Conservation (phyloP, 2,329 filamentous ascomycete species). For the Epichloe bromicola region DNA sequence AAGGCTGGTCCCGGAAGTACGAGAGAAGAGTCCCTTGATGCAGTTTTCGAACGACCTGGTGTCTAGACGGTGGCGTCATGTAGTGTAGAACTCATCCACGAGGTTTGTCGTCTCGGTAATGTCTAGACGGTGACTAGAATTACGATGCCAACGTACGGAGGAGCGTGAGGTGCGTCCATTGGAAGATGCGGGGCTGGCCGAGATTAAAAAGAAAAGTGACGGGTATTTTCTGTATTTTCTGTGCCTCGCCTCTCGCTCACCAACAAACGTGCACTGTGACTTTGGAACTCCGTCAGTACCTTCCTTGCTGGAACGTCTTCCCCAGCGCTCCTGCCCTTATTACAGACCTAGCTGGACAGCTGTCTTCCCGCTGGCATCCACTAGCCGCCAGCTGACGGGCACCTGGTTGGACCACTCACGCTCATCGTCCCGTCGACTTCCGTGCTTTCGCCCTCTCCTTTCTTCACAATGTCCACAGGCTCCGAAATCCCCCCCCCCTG, state of each 20-base stretch:
- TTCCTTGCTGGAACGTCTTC: background rate
- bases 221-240: no score
- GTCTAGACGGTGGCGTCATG: no score
- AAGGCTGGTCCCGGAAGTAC: no score
- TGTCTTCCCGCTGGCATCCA: background rate
- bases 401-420: conserved; percentile 4
- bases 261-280: background rate
- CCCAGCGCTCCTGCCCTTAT: background rate
- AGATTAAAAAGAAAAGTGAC: background rate
- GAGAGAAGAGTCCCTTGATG: no score
- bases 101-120: no score
- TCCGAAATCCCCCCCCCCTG: conserved; percentile 11
- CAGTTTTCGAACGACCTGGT: no score
- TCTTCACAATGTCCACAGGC: conserved; percentile 4
- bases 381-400: conserved; percentile 3
- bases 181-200: background rate
- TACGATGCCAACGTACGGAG: no score
- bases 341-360: background rate
- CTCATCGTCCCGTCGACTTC: conserved; percentile 7
- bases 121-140: background rate
- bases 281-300: background rate
- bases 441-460: conserved; percentile 8
- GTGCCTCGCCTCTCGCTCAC: no score
- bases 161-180: no score
- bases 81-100: no score